Evolutionary conservation across 495 filamentous ascomycete species (phyloP).

Genomic region (Lindgomyces ingoldianus): DNA sequence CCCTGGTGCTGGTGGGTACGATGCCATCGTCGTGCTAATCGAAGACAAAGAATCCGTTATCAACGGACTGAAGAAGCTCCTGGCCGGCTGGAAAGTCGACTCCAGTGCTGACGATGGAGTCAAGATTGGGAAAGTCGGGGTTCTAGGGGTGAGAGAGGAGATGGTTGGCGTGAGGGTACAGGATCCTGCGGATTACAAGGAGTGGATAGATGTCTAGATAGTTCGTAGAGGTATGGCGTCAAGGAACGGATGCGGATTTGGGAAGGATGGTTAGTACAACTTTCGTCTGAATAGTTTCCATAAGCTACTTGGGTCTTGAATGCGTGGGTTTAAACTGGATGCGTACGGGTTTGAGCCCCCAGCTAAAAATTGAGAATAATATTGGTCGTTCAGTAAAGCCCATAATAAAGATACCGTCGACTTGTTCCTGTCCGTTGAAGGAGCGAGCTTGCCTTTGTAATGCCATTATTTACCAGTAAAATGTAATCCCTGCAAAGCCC

Average conservation of each 20-base stretch:
- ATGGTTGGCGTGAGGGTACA: slow-evolving; percentile 80
- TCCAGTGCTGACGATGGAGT: slow-evolving; percentile 53
- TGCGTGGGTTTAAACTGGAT: too few relatives aligned
- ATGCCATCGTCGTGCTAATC: slow-evolving; percentile 82
- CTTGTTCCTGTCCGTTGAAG: too few relatives aligned
- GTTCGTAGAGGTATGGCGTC: neutral
- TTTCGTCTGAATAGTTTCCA: too few relatives aligned
- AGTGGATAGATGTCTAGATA: slow-evolving; percentile 53
- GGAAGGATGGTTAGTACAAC: too few relatives aligned
- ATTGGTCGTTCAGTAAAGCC: too few relatives aligned
- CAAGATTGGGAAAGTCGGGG: slow-evolving; percentile 69
- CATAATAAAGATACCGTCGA: too few relatives aligned
- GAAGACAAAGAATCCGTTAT: slow-evolving; percentile 71
- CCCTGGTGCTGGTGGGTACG: slow-evolving; percentile 90
- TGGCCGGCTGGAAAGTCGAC: slow-evolving; percentile 63
- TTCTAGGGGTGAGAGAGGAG: slow-evolving; percentile 82
- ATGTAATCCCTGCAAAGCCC: too few relatives aligned
- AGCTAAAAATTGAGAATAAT: too few relatives aligned
- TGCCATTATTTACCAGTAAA: too few relatives aligned
- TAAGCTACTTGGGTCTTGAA: too few relatives aligned
- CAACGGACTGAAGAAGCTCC: slow-evolving; percentile 59
- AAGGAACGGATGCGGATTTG: neutral
- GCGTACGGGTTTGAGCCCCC: too few relatives aligned
- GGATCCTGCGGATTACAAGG: slow-evolving; percentile 58
- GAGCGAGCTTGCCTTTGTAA: too few relatives aligned